Base-by-base conservation (phyloP, 164 flowering plant species). In the Taxillus chinensis region DNA sequence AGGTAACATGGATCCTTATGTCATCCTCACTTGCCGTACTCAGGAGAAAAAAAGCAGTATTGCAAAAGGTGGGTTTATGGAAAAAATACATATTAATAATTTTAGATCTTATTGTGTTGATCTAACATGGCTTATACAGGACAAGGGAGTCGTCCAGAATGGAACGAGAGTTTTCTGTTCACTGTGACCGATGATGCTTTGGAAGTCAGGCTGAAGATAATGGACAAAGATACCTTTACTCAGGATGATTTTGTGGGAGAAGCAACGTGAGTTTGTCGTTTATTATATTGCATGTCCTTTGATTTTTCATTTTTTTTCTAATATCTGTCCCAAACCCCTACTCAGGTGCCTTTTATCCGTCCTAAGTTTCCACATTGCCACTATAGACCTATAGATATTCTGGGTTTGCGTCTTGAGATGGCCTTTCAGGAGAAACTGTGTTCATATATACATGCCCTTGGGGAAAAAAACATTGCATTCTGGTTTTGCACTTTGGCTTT, bases 131-230 rank as follows among this genome's bases (percentile, higher is more conserved):
- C 17, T 64, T 45, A 43, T 72, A 67, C 86, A 89, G 96, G 89
- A 56, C n/a, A 73, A 70, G 96, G 98, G 43, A 8, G 80, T 51
- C 73, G 67, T 11, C 93, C 96, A 51, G 86, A 92, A 67, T 92
- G 98, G 98, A 87, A 92, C 59, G 96, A 92, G 81, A 89, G 56
- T 43, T 89, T 89, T 63, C 56, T 83, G 5, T 92, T 92, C 73
- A 77, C 76, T 12, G 16, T 89, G 52, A 68, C 88, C 3, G 83
- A 72, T 3, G 83, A 73, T 14, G 80, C 66, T 17, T 43, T 78
- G 10, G 86, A 87, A 55, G 67, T 92, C 60, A 64, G 13, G 0
- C 15, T 87, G 73, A 92, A 81, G 65, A 68, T 92, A 57, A 63
- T 79, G 82, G 98, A 92, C 74, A 83, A 80, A 52, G 98, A 92